Evolutionary conservation across 495 filamentous ascomycete genomes (phyloP).

Genomic region (Daldinia decipiens): DNA sequence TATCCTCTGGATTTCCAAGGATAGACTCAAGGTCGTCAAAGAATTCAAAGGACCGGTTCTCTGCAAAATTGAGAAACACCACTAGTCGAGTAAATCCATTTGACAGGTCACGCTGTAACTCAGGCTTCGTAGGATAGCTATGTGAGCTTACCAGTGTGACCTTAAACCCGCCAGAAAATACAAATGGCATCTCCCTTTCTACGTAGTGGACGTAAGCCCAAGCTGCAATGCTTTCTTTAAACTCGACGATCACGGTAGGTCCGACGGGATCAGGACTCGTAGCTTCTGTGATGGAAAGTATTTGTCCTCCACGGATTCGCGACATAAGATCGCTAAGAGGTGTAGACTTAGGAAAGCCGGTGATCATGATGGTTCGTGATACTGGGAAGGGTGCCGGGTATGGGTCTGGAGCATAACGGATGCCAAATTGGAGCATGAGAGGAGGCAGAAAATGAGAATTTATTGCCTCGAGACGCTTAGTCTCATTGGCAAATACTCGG

Average conservation of each 20-base stretch:
- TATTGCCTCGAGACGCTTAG: background rate
- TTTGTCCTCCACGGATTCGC: conserved; percentile 18
- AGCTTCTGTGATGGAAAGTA: conserved; percentile 2
- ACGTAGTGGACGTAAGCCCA: background rate
- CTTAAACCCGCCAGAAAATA: background rate
- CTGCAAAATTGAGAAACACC: background rate
- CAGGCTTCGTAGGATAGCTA: conserved; percentile 7
- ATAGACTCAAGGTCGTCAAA: background rate
- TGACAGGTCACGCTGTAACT: background rate
- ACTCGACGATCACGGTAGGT: conserved; percentile 15
- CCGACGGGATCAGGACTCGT: conserved; percentile 1
- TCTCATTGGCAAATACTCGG: background rate
- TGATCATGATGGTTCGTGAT: conserved; percentile 23
- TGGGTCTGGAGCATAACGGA: conserved; percentile 10
- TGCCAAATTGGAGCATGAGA: conserved; percentile 16
- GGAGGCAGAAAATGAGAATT: background rate
- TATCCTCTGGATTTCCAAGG: background rate
- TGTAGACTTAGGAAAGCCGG: background rate
- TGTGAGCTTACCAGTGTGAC: background rate
- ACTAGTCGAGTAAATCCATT: conserved; percentile 5
- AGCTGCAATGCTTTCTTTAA: background rate
- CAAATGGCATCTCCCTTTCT: background rate
- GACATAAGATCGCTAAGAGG: conserved; percentile 8
- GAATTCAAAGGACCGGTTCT: background rate
- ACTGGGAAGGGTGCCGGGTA: background rate